Base-by-base conservation (phyloP, 306 rosid genomes). In the Quercus robur region DNA sequence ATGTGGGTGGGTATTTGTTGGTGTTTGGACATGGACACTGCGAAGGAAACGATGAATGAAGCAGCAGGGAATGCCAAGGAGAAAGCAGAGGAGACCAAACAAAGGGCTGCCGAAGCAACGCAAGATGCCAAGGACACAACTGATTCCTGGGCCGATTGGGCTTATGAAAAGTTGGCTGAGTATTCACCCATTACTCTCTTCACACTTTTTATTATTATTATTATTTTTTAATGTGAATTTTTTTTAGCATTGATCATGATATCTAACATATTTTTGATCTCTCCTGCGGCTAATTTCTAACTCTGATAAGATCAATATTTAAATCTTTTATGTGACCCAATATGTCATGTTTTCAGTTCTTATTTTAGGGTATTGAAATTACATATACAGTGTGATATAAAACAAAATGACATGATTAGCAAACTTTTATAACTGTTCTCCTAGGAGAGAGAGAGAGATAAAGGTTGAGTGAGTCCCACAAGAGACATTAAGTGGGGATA, bases 111-210 rank as follows among this genome's bases (percentile, higher is more conserved):
- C 13, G 57, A 20, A 3, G 41, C 12, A 1, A 19, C 7, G 0
- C 8, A 1, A 2, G 81, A 68, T 13, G 80, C 87, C 26, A 21
- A 75, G 30, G 78, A 79, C 49, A 74, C 31, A 2, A 20, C 84
- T 1, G 70, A 46, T 1, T 78, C 91, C 26, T 77, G 76, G 80
- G 61, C 84, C 33, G 12, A 74, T 28, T 75, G 89, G 90, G 74
- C 70, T 55, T n/a, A 5, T 3, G 49, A 59, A 33, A 78, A 82
- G 19, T 30, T 86, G 73, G 14, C 87, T 19, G 71, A 78, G 97
- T 91, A 90, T 76, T 73, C 0, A 71, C 38, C 75, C 58, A 1
- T 44, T 63, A 5, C 49, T 69, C 20, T 15, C 5, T 69, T 25
- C 68, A 3, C 63, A 6, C 1, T 41, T 56, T 33, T 17, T 15